Base-by-base conservation (phyloP, 345 rosid genomes). In the Brassica nigra region DNA sequence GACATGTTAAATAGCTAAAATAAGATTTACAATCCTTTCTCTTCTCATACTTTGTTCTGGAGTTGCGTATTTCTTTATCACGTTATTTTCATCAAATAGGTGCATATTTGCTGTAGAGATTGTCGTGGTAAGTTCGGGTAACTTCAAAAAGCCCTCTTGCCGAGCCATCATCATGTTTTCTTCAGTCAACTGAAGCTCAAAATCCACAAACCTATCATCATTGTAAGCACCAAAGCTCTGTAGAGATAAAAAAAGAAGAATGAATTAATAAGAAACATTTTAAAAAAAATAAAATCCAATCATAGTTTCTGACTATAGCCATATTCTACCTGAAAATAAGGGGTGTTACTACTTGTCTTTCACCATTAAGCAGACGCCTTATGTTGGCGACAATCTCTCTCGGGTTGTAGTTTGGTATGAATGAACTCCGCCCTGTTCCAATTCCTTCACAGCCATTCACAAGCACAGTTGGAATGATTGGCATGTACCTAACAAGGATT, bases 351-450 rank as follows among this genome's bases (percentile, higher is more conserved):
- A 55, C 80, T 71, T 7, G 83, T 78, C 76, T 66, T 80, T 96
- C 95, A 76, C 85, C 91, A 77, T 89, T 89, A 70, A 96, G 74
- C 74, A 90, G 79, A 70, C 81, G 89, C 74, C 92, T 86, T 77
- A 96, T 31, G 44, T 96, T 96, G 47, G 89, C 87, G 39, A 89
- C 83, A 34, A 96, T 85, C n/a, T 96, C 98, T 84, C 97, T 88
- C 15, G 99, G 98, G 80, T 92, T 93, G 59, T 88, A 93, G 77
- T 96, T 96, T 3, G 98, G 99, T 30, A 93, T 71, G 72, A 63
- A 90, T 54, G 98, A 82, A 77, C 98, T 93, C 99, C 99, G 92
- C n/a, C 98, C 99, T 3, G 99, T 96, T 69, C 99, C 99, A 69
- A 96, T 96, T 80, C 99, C 99, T 80, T 96, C 97, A 83, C 92